These are phyloP conservation scores for Phytophthora cryptogea DNA, from an alignment of 352 stramenopile species.

Conservation along the genomic window DNA sequence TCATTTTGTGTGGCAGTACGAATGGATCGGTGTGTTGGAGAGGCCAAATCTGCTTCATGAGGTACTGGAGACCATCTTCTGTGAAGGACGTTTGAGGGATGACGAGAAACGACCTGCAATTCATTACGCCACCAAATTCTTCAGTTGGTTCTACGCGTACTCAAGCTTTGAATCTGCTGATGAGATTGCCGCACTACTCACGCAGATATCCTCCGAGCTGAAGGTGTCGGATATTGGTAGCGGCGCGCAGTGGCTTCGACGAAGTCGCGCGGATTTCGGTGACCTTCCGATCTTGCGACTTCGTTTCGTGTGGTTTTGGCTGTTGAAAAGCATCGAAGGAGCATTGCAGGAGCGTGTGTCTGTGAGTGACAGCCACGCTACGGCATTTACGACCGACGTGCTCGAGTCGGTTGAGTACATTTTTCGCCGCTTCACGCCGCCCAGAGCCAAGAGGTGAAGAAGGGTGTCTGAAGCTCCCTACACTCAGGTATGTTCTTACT, in stretches of 20 bases:
- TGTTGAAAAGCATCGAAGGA: constrained; percentile 40
- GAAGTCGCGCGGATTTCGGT: constrained; percentile 43
- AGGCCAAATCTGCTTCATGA: constrained; percentile 31
- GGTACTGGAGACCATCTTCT: constrained; percentile 31
- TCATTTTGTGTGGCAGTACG: constrained; percentile 32
- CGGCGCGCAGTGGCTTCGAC: constrained; percentile 48
- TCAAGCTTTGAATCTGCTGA: constrained; percentile 6
- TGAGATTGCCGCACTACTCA: constrained; percentile 26
- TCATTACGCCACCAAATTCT: constrained; percentile 28
- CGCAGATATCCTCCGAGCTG: constrained; percentile 32
- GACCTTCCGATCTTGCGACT: constrained; percentile 38
- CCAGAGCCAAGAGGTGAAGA: constrained; percentile 40
- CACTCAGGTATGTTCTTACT: background rate
- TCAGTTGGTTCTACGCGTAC: constrained; percentile 60
- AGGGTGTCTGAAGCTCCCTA: too few species aligned
- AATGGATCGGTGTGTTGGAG: constrained; percentile 44
- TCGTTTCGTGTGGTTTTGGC: constrained; percentile 65
- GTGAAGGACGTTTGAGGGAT: background rate
- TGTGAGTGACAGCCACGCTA: constrained; percentile 2
- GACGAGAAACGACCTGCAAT: background rate
- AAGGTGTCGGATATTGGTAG: constrained; percentile 10
- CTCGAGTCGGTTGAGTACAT: constrained; percentile 68
- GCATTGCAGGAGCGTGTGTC: constrained; percentile 8
- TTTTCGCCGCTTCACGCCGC: constrained; percentile 56
- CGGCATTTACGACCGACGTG: constrained; percentile 25